phyloP scores from a whole-genome alignment of 2,329 filamentous ascomycete species.

The Penicillium palitans region DNA sequence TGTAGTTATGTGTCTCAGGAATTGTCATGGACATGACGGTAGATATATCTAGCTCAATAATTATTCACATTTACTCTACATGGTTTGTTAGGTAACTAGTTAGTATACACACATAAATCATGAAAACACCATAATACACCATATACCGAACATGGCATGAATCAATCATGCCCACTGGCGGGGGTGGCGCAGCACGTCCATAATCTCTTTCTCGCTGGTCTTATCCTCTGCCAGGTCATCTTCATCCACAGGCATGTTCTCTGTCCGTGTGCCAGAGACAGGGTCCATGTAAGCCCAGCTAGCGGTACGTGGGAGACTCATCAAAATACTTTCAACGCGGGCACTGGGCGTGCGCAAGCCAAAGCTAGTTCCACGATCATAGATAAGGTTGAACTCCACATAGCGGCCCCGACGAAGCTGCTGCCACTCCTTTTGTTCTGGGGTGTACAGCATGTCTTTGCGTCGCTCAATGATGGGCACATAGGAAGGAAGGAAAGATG shows the following conservation, averaged over 20 bases:
- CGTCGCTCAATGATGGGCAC: conserved; percentile 82
- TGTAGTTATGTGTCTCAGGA: background rate
- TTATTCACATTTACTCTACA: conserved; percentile 4
- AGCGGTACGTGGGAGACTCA: conserved; percentile 92
- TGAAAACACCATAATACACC: background rate
- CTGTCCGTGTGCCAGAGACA: conserved; percentile 47
- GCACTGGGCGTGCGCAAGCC: conserved; percentile 90
- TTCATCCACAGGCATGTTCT: conserved; percentile 50
- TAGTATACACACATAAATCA: conserved; percentile 5
- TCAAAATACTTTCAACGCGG: conserved; percentile 92
- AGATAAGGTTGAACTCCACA: conserved; percentile 97
- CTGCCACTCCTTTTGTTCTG: conserved; percentile 92
- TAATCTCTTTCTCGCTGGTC: conserved; percentile 68
- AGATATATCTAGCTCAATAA: background rate
- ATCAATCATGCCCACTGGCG: conserved; percentile 56
- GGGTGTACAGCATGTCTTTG: conserved; percentile 88
- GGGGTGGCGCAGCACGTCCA: conserved; percentile 68
- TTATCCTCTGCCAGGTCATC: conserved; percentile 37
- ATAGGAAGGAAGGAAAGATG: conserved; percentile 87
- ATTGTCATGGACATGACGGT: background rate
- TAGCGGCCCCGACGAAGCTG: conserved; percentile 92
- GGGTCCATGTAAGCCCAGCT: conserved; percentile 94
- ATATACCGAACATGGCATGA: background rate
- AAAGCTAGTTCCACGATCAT: conserved; percentile 93
- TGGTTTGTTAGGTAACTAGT: background rate